Base-by-base conservation (phyloP, 805 yeast genomes). In the Nakazawaea anatomiae region DNA sequence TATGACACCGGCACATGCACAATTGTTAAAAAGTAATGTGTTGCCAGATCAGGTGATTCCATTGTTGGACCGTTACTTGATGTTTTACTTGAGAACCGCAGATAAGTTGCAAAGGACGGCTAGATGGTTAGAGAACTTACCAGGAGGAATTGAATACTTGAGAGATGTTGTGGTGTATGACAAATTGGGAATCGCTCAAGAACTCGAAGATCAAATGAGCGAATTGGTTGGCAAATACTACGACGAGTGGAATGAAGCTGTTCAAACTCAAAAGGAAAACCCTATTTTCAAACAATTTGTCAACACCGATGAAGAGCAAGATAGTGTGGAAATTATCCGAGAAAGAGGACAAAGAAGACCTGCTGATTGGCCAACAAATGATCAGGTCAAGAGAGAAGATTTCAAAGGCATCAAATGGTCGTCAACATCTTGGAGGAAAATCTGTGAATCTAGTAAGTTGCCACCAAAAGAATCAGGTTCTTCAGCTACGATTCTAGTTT, bases 1-100 rank as follows among this genome's bases (percentile, higher is more conserved):
- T 52, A 67, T 68, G 71, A 67, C 65, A 42, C 72, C 72, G 2
- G 71, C 72, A 3, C 71, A 67, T 56, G 71, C 70, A 0, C 64
- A 59, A 50, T 58, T 68, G 4, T 53, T 68, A 32, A 62, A 64
- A 31, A 60, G 68, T 2, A 68, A 64, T 54, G 68, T 63, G 25
- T 57, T 63, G 6, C 72, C 71, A 14, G 71, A 65, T 50, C 64
- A 67, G 39, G 72, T 68, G 7, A 65, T 67, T 34, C 69, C 68
- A 9, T 54, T 68, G 5, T 51, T 68, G 18, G 72, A 68, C 50
- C 55, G 72, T n/a, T 68, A 65, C 54, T 50, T 68, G 46, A 68
- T 68, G 72, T 68, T 65, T 48, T 68, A 68, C 50, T 62, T 68
- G 29, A 57, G 71, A 42, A 67, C 72, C 8, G 72, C 69, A 6